phyloP scores from a whole-genome alignment of 495 filamentous ascomycete species.

The Cetradonia linearis region DNA sequence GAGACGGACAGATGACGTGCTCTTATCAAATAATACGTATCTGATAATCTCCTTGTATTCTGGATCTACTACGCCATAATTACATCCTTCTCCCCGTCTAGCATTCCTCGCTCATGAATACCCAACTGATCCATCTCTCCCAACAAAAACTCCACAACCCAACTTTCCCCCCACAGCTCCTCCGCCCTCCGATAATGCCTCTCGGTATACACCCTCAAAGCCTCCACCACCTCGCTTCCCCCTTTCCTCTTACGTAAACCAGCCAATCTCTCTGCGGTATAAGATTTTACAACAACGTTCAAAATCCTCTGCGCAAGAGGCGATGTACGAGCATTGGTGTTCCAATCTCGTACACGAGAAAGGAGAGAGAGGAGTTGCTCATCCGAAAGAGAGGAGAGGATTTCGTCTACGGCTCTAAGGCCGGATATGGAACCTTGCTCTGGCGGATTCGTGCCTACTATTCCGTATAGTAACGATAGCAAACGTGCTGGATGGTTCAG shows the following conservation, averaged over 20 bases:
- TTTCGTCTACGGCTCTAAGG: conserved; percentile 69
- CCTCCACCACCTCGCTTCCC: conserved; percentile 73
- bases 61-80: conserved; percentile 1
- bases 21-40: neutral
- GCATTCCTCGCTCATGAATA: conserved; percentile 37
- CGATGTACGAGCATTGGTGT: conserved; percentile 84
- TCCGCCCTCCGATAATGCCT: conserved; percentile 80
- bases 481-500: conserved; percentile 87
- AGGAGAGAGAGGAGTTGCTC: conserved; percentile 75
- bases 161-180: conserved; percentile 87
- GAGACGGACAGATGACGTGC: neutral
- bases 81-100: conserved; percentile 28
- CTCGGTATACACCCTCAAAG: conserved; percentile 77
- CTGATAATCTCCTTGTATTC: neutral
- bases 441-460: conserved; percentile 52
- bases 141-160: conserved; percentile 83
- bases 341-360: conserved; percentile 81
- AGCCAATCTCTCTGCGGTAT: conserved; percentile 59
- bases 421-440: conserved; percentile 61
- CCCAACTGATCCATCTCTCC: conserved; percentile 78
- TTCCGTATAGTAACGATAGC: conserved; percentile 68
- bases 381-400: conserved; percentile 65
- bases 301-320: conserved; percentile 80
- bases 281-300: conserved; percentile 62
- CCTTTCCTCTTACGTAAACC: conserved; percentile 45